Evolutionary conservation across 768 basidiomycete genomes (phyloP).

Genomic region (Mycena capillaripes): DNA sequence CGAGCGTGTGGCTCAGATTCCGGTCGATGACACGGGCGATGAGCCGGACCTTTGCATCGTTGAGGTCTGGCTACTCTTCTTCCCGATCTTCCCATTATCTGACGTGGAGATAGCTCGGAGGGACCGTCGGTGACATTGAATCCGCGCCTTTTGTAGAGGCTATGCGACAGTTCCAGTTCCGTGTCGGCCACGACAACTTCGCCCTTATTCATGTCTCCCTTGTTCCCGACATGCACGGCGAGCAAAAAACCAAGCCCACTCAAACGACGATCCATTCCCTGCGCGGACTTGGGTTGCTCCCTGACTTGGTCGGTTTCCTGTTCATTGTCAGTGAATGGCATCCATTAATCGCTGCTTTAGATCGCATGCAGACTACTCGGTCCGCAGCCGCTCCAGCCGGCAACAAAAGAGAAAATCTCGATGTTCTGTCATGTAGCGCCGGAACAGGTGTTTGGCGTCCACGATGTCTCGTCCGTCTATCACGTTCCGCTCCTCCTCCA

Average conservation of each 20-base stretch:
- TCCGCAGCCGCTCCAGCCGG: constrained; percentile 82
- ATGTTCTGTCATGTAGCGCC: constrained; percentile 98
- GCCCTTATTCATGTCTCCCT: constrained; percentile 97
- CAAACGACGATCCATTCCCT: constrained; percentile 97
- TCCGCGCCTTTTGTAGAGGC: constrained; percentile 98
- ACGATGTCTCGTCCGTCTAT: constrained; percentile 97
- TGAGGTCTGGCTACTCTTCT: constrained; percentile 71
- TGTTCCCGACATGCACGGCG: constrained; percentile 98
- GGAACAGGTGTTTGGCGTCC: constrained; percentile 94
- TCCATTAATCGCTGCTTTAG: constrained; percentile 53
- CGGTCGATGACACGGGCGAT: constrained; percentile 94
- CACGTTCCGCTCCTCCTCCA: constrained; percentile 95
- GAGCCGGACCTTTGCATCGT: constrained; percentile 98
- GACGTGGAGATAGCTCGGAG: constrained; percentile 81
- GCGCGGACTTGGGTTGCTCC: constrained; percentile 91
- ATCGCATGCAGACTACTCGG: constrained; percentile 93
- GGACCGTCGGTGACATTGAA: constrained; percentile 98
- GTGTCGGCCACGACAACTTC: constrained; percentile 96
- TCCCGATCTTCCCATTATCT: not conserved
- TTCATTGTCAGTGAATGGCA: not conserved
- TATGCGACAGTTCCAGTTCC: constrained; percentile 99
- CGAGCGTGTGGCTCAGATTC: constrained; percentile 92
- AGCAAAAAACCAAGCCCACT: constrained; percentile 99
- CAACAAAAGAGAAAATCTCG: constrained; percentile 95
- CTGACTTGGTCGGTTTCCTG: constrained; percentile 80